Conservation (phyloP, 2,329 filamentous ascomycete genomes). For the Paramyrothecium roridum region DNA sequence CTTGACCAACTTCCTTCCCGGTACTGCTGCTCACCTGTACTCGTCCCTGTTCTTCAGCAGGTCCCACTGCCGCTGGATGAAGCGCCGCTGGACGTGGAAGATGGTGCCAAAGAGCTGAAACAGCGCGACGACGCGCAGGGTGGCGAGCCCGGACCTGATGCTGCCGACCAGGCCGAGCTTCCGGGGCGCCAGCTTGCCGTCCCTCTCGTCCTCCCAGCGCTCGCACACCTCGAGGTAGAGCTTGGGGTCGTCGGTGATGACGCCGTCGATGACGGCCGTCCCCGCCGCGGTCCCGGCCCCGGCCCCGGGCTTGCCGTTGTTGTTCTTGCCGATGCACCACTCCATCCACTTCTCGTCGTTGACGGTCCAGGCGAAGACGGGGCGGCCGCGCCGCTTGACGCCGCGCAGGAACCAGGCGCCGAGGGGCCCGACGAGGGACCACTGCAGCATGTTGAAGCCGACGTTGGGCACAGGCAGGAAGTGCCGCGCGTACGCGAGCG, state of each 20-base stretch:
- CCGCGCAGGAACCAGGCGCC: conserved; percentile 65
- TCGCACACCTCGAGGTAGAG: conserved; percentile 61
- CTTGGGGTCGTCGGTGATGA: conserved; percentile 81
- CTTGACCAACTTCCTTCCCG: too few species aligned
- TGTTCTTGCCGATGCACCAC: conserved; percentile 61
- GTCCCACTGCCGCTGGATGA: conserved; percentile 21
- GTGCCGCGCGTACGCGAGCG: conserved; percentile 63
- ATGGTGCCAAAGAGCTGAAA: conserved; percentile 16
- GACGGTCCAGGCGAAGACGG: conserved; percentile 81
- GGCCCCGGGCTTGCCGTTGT: conserved; percentile 13
- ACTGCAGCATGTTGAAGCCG: conserved; percentile 75
- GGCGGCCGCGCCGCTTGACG: conserved; percentile 44
- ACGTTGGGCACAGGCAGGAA: conserved; percentile 66
- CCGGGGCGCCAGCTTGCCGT: conserved; percentile 14
- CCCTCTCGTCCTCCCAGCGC: conserved; percentile 29
- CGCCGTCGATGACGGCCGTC: conserved; percentile 59
- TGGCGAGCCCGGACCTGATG: conserved; percentile 9
- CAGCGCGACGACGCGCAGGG: conserved; percentile 12
- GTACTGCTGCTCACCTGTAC: neutral
- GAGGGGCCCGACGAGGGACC: conserved; percentile 63
- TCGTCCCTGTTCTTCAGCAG: conserved; percentile 16
- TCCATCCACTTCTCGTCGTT: conserved; percentile 77
- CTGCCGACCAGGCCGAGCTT: conserved; percentile 8
- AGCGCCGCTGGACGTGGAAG: conserved; percentile 19
- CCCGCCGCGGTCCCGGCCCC: neutral